A percentile compares a stretch with the other conserved stretches of the same genome.
These are phyloP conservation scores for Uncinocarpus reesii DNA, from an alignment of 2,329 filamentous ascomycete species.

Conservation along the genomic window DNA sequence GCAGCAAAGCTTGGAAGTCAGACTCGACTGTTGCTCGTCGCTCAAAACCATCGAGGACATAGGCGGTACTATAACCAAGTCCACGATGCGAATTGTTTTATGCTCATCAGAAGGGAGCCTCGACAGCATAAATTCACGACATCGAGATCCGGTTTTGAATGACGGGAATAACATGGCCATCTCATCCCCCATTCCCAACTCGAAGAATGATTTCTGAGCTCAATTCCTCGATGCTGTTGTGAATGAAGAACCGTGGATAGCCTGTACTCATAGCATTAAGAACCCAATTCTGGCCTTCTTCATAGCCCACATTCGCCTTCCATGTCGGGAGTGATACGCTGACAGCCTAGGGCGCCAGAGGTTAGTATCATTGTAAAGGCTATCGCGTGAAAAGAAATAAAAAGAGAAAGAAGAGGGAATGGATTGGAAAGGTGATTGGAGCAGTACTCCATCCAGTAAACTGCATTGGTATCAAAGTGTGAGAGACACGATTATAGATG, in stretches of 20 bases:
- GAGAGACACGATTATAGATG: too few relatives aligned
- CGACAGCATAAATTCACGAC: conserved; percentile 58
- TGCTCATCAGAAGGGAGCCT: conserved; percentile 25
- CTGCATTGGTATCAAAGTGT: too few relatives aligned
- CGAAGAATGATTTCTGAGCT: conserved; percentile 55
- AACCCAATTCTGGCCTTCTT: conserved; percentile 87
- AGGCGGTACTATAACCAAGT: conserved; percentile 49
- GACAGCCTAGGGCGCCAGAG: conserved; percentile 59
- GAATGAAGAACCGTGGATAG: conserved; percentile 91
- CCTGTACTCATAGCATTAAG: conserved; percentile 73
- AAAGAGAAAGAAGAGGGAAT: not conserved
- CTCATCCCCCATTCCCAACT: conserved; percentile 49
- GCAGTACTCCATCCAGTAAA: too few relatives aligned
- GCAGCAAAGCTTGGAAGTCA: conserved; percentile 52
- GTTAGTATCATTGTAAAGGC: conserved; percentile 9
- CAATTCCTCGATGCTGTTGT: conserved; percentile 68
- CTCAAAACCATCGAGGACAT: conserved; percentile 51
- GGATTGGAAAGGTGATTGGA: too few relatives aligned
- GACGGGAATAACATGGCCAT: conserved; percentile 75
- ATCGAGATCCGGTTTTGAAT: conserved; percentile 56
- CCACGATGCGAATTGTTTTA: conserved; percentile 46
- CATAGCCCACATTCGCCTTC: conserved; percentile 82
- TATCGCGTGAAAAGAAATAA: not conserved
- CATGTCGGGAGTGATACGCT: conserved; percentile 94
- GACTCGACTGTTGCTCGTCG: conserved; percentile 34